Conservation (phyloP, 2,329 filamentous ascomycete genomes). For the Rugonectria rugulosa region DNA sequence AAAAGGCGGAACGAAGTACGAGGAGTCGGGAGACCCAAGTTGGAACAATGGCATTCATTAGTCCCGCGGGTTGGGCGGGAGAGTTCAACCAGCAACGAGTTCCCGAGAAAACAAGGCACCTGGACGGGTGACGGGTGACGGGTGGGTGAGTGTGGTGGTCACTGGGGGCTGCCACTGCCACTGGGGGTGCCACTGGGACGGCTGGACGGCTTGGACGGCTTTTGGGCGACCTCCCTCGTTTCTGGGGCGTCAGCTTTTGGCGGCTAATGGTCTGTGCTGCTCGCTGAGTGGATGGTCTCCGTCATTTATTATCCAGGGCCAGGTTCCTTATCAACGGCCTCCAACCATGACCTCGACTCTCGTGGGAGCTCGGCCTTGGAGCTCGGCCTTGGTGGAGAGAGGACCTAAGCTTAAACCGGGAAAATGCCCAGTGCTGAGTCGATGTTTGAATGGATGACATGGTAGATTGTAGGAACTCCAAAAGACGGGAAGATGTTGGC, state of each 20-base stretch:
- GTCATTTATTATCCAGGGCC: too few species aligned
- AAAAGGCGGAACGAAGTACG: background rate
- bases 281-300: too few species aligned
- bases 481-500: too few species aligned
- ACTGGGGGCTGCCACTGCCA: background rate
- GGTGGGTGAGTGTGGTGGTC: too few species aligned
- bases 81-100: background rate
- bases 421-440: too few species aligned
- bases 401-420: too few species aligned
- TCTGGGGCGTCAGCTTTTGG: background rate
- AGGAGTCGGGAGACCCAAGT: background rate
- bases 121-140: background rate
- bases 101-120: background rate
- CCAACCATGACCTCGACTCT: slow-evolving; percentile 5
- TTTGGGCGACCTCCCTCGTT: too few species aligned
- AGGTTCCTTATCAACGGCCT: slow-evolving; percentile 21
- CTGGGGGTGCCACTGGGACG: background rate
- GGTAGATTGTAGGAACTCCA: too few species aligned
- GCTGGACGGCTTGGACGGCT: too few species aligned
- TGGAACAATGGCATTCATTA: background rate
- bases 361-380: too few species aligned
- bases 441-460: too few species aligned
- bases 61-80: background rate
- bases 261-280: background rate
- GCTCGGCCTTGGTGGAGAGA: too few species aligned